Evolutionary conservation across 768 basidiomycete genomes (phyloP).

Genomic region (Tulasnella sp.): DNA sequence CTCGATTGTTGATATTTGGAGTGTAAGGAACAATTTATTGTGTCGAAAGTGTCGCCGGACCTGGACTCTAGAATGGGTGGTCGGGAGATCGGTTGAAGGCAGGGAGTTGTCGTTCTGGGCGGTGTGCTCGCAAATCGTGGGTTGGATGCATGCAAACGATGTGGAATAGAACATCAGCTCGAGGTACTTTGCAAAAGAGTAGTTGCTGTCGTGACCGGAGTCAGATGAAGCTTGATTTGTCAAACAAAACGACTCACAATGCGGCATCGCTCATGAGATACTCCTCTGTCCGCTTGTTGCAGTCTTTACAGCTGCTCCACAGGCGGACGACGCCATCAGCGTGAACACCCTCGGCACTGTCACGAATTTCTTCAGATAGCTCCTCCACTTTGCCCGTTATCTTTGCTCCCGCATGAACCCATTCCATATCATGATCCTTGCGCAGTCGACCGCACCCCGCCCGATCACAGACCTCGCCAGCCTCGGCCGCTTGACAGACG

Average conservation of each 20-base stretch:
- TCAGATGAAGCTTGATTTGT: slow-evolving; percentile 5
- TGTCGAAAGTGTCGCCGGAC: slow-evolving; percentile 46
- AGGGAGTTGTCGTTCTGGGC: neutral
- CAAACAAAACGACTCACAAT: slow-evolving; percentile 45
- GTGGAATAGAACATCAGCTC: slow-evolving; percentile 53
- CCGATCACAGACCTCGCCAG: slow-evolving; percentile 33
- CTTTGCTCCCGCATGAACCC: slow-evolving; percentile 42
- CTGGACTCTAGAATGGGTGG: slow-evolving; percentile 37
- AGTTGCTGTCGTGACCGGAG: slow-evolving; percentile 41
- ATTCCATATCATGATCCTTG: slow-evolving; percentile 48
- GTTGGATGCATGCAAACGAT: slow-evolving; percentile 39
- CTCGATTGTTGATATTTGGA: slow-evolving; percentile 45
- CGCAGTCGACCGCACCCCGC: slow-evolving; percentile 36
- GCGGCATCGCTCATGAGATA: slow-evolving; percentile 49
- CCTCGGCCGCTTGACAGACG: neutral
- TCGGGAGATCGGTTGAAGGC: neutral
- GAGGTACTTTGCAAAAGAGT: slow-evolving; percentile 57
- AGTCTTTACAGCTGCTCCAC: slow-evolving; percentile 53
- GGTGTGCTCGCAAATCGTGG: slow-evolving; percentile 48
- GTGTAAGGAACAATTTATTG: slow-evolving; percentile 42
- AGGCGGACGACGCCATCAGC: slow-evolving; percentile 40
- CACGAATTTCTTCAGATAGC: neutral
- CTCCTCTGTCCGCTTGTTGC: slow-evolving; percentile 41
- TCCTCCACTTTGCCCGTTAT: slow-evolving; percentile 35
- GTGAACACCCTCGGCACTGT: neutral